Conservation (phyloP, 352 stramenopile species). For the Phytophthora constricta region DNA sequence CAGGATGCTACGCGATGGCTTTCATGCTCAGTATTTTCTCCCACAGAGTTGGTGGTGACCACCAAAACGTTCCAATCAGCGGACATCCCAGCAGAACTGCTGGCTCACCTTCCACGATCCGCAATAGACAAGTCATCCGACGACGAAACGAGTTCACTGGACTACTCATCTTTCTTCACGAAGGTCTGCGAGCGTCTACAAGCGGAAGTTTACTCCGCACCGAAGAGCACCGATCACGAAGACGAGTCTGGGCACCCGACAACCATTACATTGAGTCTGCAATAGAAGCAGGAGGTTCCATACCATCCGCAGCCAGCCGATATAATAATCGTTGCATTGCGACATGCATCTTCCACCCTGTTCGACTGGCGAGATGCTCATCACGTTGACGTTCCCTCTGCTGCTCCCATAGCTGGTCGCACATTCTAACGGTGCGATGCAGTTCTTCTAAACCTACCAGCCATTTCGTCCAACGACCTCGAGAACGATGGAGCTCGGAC, state of each 20-base stretch:
- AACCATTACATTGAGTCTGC: not conserved
- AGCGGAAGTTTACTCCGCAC: slow-evolving; percentile 1
- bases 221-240: not conserved
- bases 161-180: slow-evolving; percentile 12
- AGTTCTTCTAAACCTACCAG: not conserved
- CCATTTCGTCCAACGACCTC: not conserved
- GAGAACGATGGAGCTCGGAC: slow-evolving; percentile 34
- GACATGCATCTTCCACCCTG: not conserved
- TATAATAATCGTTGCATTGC: too few species aligned
- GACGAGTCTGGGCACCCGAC: not conserved
- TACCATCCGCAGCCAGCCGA: too few species aligned
- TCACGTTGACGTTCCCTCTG: not conserved
- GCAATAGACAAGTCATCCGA: not conserved
- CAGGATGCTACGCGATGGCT: slow-evolving; percentile 10
- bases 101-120: not conserved
- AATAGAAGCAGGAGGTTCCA: too few species aligned
- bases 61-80: slow-evolving; percentile 10
- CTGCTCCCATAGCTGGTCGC: not conserved
- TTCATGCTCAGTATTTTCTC: slow-evolving; percentile 38
- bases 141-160: not conserved
- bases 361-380: slow-evolving; percentile 1
- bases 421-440: slow-evolving; percentile 1
- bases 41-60: slow-evolving; percentile 21
- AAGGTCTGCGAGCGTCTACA: slow-evolving; percentile 20
- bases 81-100: slow-evolving; percentile 26